These are phyloP conservation scores for Boechera retrofracta DNA, from an alignment of 345 rosid species.

Conservation along the genomic window DNA sequence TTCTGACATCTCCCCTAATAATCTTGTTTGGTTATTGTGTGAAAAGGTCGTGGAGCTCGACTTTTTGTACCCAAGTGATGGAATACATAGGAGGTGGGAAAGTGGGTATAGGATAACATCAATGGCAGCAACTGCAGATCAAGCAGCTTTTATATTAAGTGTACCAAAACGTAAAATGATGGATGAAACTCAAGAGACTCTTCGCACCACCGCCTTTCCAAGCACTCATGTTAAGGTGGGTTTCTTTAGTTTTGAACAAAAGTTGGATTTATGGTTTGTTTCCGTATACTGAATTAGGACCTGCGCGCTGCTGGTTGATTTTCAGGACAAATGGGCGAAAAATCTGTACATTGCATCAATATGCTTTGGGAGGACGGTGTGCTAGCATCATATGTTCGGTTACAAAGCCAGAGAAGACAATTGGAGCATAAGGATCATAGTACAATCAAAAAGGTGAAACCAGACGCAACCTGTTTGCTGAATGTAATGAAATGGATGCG, in stretches of 20 bases:
- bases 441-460: slow-evolving; percentile 2
- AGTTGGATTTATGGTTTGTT: slow-evolving; percentile 10
- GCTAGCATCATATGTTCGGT: slow-evolving; percentile 34
- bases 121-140: slow-evolving; percentile 93
- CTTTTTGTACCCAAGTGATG: slow-evolving; percentile 97
- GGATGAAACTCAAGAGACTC: slow-evolving; percentile 98
- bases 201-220: slow-evolving; percentile 87
- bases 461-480: slow-evolving; percentile 32
- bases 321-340: slow-evolving; percentile 94
- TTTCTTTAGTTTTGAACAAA: slow-evolving; percentile 20
- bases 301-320: slow-evolving; percentile 1
- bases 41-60: slow-evolving; percentile 93
- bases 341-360: slow-evolving; percentile 88
- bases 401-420: slow-evolving; percentile 6
- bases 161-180: slow-evolving; percentile 66
- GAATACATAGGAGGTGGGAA: slow-evolving; percentile 93
- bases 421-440: slow-evolving; percentile 7
- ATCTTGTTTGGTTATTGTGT: slow-evolving; percentile 10
- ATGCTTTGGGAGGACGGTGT: slow-evolving; percentile 89
- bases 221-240: slow-evolving; percentile 90
- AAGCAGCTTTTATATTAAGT: slow-evolving; percentile 93
- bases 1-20: not conserved
- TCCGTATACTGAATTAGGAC: slow-evolving; percentile 12
- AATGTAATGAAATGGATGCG: slow-evolving; percentile 41
- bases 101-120: slow-evolving; percentile 87